Base-by-base conservation (phyloP, 202 grass and related monocot species). In the Musa balbisiana region DNA sequence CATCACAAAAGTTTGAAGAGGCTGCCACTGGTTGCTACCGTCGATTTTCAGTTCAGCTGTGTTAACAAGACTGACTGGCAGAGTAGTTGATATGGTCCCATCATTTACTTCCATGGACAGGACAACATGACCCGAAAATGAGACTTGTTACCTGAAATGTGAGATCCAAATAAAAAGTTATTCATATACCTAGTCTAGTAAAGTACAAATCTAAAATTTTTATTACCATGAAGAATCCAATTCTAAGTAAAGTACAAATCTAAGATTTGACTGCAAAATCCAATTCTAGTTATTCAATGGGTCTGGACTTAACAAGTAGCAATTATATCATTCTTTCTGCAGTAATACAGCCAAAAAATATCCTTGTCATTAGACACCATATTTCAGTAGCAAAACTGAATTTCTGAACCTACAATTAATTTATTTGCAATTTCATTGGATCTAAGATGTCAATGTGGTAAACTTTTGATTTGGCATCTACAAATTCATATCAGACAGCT, bases 41-140 rank as follows among this genome's bases (percentile, higher is more conserved):
- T 80, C 62, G 13, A 71, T 65, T 73, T 90, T 96, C 11, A 88
- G 52, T 76, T 92, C 87, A 3, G 76, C 74, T 21, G 77, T 73
- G 51, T 67, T 19, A 5, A 90, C 77, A 52, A 75, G 60, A 77
- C 63, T 66, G 52, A 83, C 69, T 0, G 85, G 92, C 60, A 96
- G 64, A 55, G 72, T 83, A 66, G 73, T 76, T 33, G 58, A 67
- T 64, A 96, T 67, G 29, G 60, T 86, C 79, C 92, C 92, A 49
- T 92, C 85, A 22, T 81, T 50, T 21, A 96, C 85, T 88, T 96
- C 87, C 65, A 90, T 73, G 51, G 92, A 89, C 14, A 96, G 51
- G 92, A 89, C 14, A 96, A 66, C 12, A 81, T 83, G 63, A 92
- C 64, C 43, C 80, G 16, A 81, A 96, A 86, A 71, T 83, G 63